Percentiles rank a stretch among this genome's conserved stretches.
phyloP scores from a whole-genome alignment of 2,329 filamentous ascomycete species.

The Arthrobotrys conoides region DNA sequence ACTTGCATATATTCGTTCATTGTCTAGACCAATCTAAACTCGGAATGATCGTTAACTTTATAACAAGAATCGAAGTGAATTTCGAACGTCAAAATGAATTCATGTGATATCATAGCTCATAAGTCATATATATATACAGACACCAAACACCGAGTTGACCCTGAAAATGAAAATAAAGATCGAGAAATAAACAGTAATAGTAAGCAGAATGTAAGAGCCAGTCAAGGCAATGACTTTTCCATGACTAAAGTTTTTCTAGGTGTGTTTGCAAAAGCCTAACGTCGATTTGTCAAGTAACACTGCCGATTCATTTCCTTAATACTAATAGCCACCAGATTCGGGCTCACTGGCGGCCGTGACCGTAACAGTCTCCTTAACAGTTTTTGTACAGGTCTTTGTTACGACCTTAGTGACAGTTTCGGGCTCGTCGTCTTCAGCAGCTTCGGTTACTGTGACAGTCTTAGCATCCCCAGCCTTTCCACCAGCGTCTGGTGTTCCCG shows the following conservation, averaged over 20 bases:
- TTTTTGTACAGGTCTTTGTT: constrained; percentile 33
- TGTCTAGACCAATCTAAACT: too few relatives aligned
- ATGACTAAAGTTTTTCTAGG: not conserved
- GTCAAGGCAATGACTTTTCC: not conserved
- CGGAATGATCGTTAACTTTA: too few relatives aligned
- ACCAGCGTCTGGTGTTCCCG: not conserved
- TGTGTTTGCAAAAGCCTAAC: not conserved
- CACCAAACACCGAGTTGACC: constrained; percentile 13
- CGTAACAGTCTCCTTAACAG: constrained; percentile 18
- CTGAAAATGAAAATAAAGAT: not conserved
- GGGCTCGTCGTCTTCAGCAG: not conserved
- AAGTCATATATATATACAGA: constrained; percentile 6
- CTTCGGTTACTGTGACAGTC: constrained; percentile 21
- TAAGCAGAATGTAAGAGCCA: not conserved
- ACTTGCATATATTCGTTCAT: too few relatives aligned
- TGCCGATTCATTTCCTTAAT: not conserved
- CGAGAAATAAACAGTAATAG: not conserved
- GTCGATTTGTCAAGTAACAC: not conserved
- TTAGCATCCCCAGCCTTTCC: not conserved
- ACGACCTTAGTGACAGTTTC: constrained; percentile 13
- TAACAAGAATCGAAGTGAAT: not conserved
- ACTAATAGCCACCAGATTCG: constrained; percentile 1
- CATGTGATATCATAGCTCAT: constrained; percentile 23
- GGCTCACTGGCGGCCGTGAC: not conserved
- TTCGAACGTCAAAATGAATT: not conserved